Percentiles rank a stretch among this genome's conserved stretches.
Evolutionary conservation across 169 alveolate genomes (phyloP).

Genomic region (Cryptosporidium parvum): DNA sequence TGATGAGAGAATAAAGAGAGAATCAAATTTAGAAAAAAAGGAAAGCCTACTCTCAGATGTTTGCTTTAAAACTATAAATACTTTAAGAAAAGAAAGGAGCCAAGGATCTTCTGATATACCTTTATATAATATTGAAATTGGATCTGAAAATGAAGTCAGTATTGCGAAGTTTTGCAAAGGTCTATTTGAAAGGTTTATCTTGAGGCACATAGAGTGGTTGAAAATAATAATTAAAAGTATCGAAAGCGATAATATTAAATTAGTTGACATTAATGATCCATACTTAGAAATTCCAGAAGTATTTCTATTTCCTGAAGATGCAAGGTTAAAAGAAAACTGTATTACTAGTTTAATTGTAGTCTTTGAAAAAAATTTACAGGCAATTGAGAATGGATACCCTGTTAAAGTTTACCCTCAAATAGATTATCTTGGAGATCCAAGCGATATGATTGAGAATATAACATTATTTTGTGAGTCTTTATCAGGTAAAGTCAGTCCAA

Average conservation of each 20-base stretch:
- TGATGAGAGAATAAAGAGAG: conserved; percentile 17
- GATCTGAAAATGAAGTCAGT: conserved; percentile 44
- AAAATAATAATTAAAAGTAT: conserved; percentile 29
- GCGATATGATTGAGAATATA: conserved; percentile 23
- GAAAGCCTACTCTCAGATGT: conserved; percentile 27
- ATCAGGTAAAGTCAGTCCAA: neutral
- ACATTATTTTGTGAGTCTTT: conserved; percentile 42
- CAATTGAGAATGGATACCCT: conserved; percentile 60
- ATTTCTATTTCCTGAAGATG: conserved; percentile 64
- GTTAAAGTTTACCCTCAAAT: conserved; percentile 59
- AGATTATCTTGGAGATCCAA: conserved; percentile 31
- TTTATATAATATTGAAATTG: conserved; percentile 51
- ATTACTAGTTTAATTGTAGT: conserved; percentile 36
- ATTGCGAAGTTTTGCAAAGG: conserved; percentile 60
- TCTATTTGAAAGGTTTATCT: conserved; percentile 36
- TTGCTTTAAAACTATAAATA: conserved; percentile 31
- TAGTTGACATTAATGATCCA: conserved; percentile 45
- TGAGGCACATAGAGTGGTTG: conserved; percentile 62
- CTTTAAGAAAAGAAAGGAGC: conserved; percentile 16
- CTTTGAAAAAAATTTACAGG: conserved; percentile 44
- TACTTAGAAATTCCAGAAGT: conserved; percentile 58
- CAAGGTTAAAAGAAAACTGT: conserved; percentile 54
- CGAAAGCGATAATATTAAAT: conserved; percentile 8
- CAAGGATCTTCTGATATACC: conserved; percentile 31
- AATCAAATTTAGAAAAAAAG: conserved; percentile 22